phyloP scores from a whole-genome alignment of 495 filamentous ascomycete species.

The Aspergillus affinis region DNA sequence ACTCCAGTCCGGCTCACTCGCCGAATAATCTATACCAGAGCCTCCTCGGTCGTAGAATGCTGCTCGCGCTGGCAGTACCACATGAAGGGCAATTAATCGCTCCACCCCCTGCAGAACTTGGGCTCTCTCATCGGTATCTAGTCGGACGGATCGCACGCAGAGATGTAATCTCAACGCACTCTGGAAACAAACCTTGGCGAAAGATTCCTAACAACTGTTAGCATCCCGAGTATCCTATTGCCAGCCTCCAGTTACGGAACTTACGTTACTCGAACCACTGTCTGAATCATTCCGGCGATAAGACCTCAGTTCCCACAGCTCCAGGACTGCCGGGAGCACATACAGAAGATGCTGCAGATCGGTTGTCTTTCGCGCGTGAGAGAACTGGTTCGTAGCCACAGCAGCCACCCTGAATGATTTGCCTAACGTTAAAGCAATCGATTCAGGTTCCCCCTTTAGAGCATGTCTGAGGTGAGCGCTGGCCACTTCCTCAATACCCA shows the following conservation, averaged over 20 bases:
- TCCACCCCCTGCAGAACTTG: constrained; percentile 52
- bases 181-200: constrained; percentile 40
- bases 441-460: constrained; percentile 46
- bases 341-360: constrained; percentile 44
- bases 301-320: constrained; percentile 49
- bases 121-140: constrained; percentile 40
- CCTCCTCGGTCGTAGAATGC: constrained; percentile 49
- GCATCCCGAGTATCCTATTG: neutral
- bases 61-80: constrained; percentile 65
- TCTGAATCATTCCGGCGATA: constrained; percentile 37
- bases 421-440: constrained; percentile 48
- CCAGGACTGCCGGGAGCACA: constrained; percentile 38
- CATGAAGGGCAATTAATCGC: constrained; percentile 63
- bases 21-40: constrained; percentile 47
- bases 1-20: constrained; percentile 46
- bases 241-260: constrained; percentile 1
- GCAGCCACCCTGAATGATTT: constrained; percentile 38
- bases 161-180: constrained; percentile 40
- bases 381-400: constrained; percentile 34
- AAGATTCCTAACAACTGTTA: constrained; percentile 30
- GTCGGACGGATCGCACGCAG: constrained; percentile 31
- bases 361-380: constrained; percentile 34
- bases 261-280: constrained; percentile 44
- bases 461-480: constrained; percentile 54
- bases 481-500: constrained; percentile 36